Evolutionary conservation across 1,284 basidiomycete genomes (phyloP).

Genomic region (Taiwanofungus camphoratus): DNA sequence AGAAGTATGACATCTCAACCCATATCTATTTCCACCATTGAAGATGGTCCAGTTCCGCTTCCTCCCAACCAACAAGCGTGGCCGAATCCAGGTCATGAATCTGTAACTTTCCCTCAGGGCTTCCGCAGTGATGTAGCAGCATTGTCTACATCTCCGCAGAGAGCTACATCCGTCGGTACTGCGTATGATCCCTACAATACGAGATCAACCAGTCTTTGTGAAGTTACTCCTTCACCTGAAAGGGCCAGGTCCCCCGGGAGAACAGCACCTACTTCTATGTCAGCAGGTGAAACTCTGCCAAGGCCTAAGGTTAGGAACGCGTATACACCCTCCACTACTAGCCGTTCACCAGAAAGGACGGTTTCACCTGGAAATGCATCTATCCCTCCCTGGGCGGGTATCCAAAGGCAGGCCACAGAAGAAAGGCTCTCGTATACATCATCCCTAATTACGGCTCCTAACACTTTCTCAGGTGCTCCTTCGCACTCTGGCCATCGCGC

Average conservation of each 20-base stretch:
- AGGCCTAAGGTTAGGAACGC: conserved; percentile 3
- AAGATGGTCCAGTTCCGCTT: background rate
- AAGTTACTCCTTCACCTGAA: too few species aligned
- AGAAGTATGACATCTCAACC: too few species aligned
- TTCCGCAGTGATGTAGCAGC: too few species aligned
- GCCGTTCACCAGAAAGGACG: conserved; percentile 18
- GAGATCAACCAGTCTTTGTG: too few species aligned
- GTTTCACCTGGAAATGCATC: conserved; percentile 23
- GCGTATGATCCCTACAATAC: too few species aligned
- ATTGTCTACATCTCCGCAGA: too few species aligned
- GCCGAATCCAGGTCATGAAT: background rate
- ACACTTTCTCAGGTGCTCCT: background rate
- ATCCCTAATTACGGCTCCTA: conserved; percentile 3
- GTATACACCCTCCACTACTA: conserved; percentile 7
- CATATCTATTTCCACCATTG: too few species aligned
- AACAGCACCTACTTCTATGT: conserved; percentile 1
- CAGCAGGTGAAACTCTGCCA: conserved; percentile 1
- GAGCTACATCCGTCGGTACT: too few species aligned
- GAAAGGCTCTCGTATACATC: conserved; percentile 9
- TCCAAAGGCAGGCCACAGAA: conserved; percentile 9
- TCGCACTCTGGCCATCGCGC: background rate
- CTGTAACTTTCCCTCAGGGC: background rate
- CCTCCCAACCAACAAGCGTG: background rate
- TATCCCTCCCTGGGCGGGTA: conserved; percentile 17
- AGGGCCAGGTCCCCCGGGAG: background rate